A percentile compares a stretch with the other conserved stretches of the same genome.
Evolutionary conservation across 257 asterid genomes (phyloP).

Genomic region (Leptodermis oblonga): DNA sequence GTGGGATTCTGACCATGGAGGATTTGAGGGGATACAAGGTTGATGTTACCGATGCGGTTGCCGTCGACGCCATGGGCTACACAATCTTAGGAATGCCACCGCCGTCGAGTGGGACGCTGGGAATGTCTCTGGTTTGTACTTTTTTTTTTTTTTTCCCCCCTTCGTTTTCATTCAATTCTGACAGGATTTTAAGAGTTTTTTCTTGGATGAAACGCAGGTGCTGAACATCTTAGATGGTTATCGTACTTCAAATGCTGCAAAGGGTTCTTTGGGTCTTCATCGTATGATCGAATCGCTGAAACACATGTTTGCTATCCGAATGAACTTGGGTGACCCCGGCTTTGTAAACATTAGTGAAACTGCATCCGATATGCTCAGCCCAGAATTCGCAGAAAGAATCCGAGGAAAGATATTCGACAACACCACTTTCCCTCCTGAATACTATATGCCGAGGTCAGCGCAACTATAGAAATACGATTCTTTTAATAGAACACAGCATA

Average conservation of each 20-base stretch:
- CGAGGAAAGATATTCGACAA: conserved; percentile 61
- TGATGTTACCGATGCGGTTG: conserved; percentile 43
- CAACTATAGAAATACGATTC: background rate
- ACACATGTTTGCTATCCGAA: conserved; percentile 75
- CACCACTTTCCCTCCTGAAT: conserved; percentile 88
- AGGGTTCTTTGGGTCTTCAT: conserved; percentile 73
- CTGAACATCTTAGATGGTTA: conserved; percentile 61
- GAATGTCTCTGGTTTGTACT: conserved; percentile 66
- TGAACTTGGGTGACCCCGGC: conserved; percentile 78
- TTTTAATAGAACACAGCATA: background rate
- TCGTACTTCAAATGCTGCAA: conserved; percentile 36
- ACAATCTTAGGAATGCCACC: conserved; percentile 89
- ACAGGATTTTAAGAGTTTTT: background rate
- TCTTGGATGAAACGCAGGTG: conserved; percentile 40
- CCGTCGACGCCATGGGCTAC: conserved; percentile 64
- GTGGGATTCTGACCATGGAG: conserved; percentile 79
- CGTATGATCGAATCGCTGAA: conserved; percentile 79
- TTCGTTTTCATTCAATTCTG: background rate
- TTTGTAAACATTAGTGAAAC: conserved; percentile 49
- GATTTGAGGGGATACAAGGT: conserved; percentile 70
- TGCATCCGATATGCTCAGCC: conserved; percentile 68
- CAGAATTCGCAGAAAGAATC: conserved; percentile 55
- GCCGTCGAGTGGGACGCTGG: conserved; percentile 87
- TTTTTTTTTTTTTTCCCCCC: too few species aligned
- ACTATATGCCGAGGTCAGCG: conserved; percentile 61